Conservation (phyloP, 257 asterid species). For the Solanum appendiculatum region DNA sequence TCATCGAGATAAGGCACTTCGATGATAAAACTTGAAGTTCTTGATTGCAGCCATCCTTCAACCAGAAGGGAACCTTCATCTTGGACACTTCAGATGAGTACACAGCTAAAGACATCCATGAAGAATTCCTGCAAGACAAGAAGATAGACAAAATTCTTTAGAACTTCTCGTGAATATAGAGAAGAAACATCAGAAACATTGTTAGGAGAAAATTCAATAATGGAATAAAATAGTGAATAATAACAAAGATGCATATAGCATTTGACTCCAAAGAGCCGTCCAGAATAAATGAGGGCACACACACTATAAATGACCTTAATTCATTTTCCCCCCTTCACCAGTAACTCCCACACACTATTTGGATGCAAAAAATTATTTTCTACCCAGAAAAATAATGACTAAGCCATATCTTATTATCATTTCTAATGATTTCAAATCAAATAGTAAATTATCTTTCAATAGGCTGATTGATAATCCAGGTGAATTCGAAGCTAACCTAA, state of each 20-base stretch:
- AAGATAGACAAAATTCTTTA: not conserved
- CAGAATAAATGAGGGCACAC: not conserved
- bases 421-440: not conserved
- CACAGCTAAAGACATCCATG: not conserved
- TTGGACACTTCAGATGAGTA: not conserved
- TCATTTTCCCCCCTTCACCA: not conserved
- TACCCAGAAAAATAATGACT: not conserved
- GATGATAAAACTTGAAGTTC: not conserved
- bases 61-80: not conserved
- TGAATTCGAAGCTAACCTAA: not conserved
- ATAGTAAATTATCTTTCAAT: not conserved
- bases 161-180: not conserved
- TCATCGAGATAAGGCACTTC: not conserved
- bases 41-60: not conserved
- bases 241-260: not conserved
- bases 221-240: not conserved
- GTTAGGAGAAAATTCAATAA: not conserved
- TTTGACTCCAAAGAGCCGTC: not conserved
- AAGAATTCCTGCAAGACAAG: not conserved
- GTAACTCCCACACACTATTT: not conserved
- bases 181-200: not conserved
- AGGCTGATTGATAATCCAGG: not conserved
- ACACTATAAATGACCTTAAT: not conserved
- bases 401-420: not conserved
- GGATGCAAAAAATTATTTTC: not conserved